Conservation (phyloP, 495 filamentous ascomycete species). For the Penicillium egyptiacum region DNA sequence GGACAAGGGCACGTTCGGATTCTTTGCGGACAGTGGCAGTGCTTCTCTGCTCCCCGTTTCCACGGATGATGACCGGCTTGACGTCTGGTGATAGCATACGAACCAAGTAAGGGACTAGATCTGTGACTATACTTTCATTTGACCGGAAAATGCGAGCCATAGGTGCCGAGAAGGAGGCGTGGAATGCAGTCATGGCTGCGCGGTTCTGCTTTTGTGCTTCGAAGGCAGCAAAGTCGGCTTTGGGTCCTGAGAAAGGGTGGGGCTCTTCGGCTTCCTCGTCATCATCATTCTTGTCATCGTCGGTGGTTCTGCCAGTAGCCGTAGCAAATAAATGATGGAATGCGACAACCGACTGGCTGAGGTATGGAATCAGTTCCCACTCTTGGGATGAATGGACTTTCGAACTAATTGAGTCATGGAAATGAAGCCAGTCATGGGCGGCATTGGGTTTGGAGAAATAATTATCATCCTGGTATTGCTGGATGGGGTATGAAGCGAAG, state of each 20-base stretch:
- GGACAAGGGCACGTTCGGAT: constrained; percentile 75
- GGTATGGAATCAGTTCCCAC: constrained; percentile 84
- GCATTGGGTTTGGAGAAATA: constrained; percentile 81
- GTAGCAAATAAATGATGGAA: constrained; percentile 89
- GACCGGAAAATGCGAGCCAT: constrained; percentile 76
- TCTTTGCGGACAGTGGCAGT: constrained; percentile 85
- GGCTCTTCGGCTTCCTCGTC: constrained; percentile 55
- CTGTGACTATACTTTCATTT: constrained; percentile 68
- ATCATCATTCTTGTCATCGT: constrained; percentile 35
- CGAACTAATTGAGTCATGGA: constrained; percentile 80
- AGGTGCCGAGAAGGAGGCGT: constrained; percentile 55
- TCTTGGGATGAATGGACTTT: constrained; percentile 74
- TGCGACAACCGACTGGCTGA: constrained; percentile 79
- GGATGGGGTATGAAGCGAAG: constrained; percentile 79
- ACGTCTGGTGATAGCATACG: constrained; percentile 84
- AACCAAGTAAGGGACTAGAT: constrained; percentile 79
- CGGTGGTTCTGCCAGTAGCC: constrained; percentile 38
- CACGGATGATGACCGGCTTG: constrained; percentile 86
- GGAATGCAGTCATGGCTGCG: constrained; percentile 52
- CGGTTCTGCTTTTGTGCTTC: constrained; percentile 73
- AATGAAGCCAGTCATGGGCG: constrained; percentile 93
- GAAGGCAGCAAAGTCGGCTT: constrained; percentile 73
- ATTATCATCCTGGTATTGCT: constrained; percentile 89
- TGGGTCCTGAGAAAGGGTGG: constrained; percentile 74
- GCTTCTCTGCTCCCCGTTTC: constrained; percentile 61